phyloP scores from a whole-genome alignment of 73 alveolate species.

The Effrenium voratum region DNA sequence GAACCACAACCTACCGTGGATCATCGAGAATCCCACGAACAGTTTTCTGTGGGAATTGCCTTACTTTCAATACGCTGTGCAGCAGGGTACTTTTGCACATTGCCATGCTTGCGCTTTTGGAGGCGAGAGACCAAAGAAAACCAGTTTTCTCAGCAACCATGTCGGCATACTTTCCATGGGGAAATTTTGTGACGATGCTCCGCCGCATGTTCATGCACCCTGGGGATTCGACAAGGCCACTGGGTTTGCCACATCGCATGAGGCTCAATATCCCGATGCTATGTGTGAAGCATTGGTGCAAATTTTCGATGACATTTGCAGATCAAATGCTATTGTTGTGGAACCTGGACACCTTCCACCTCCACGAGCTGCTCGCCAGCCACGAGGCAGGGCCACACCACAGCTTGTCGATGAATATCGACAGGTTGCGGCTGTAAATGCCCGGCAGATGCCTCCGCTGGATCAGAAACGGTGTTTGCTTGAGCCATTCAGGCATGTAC shows the following conservation, averaged over 20 bases:
- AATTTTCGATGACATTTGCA: background rate
- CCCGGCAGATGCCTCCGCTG: background rate
- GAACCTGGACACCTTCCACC: background rate
- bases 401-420: background rate
- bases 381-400: background rate
- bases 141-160: background rate
- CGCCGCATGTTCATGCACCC: background rate
- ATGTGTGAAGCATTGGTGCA: background rate
- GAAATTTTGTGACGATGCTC: background rate
- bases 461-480: background rate
- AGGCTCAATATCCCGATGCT: background rate
- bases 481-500: background rate
- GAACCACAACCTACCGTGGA: background rate
- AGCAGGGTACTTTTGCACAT: background rate
- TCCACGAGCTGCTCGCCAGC: background rate
- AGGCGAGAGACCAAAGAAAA: background rate
- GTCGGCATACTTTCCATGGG: background rate
- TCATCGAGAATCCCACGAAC: conserved; percentile 11
- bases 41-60: conserved; percentile 14
- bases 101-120: conserved; percentile 31
- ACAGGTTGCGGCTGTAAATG: background rate
- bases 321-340: background rate
- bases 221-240: background rate
- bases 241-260: background rate
- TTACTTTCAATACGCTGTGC: background rate